Evolutionary conservation across 306 rosid genomes (phyloP).

Genomic region (Cucumis melo): DNA sequence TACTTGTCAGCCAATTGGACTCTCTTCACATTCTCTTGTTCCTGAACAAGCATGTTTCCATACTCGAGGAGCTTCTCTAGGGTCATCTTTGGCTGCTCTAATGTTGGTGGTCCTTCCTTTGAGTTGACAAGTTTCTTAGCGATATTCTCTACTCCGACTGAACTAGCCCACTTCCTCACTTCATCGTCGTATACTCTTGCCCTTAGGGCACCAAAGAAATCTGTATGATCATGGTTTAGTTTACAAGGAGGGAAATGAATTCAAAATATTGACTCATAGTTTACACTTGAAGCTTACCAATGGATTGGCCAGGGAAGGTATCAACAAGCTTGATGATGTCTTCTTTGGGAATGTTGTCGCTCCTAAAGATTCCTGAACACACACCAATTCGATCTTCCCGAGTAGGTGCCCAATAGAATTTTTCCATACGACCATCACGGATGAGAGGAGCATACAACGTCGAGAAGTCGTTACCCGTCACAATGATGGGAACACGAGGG

Average conservation of each 20-base stretch:
- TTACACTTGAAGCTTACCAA: constrained; percentile 26
- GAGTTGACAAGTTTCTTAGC: constrained; percentile 73
- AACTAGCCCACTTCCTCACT: constrained; percentile 52
- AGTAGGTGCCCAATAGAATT: constrained; percentile 73
- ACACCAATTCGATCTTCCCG: constrained; percentile 59
- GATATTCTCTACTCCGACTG: constrained; percentile 28
- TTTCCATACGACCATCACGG: constrained; percentile 84
- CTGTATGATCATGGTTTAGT: constrained; percentile 14
- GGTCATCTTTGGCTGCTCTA: constrained; percentile 53
- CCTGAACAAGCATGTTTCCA: constrained; percentile 64
- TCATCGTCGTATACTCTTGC: constrained; percentile 67
- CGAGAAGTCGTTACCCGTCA: constrained; percentile 74
- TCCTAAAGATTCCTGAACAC: constrained; percentile 50
- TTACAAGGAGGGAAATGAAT: background rate
- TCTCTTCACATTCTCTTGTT: constrained; percentile 73
- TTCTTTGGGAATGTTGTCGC: constrained; percentile 20
- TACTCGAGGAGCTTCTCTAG: constrained; percentile 44
- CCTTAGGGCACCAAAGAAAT: constrained; percentile 69
- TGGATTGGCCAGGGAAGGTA: constrained; percentile 70
- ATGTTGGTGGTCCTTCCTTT: constrained; percentile 57
- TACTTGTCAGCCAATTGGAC: constrained; percentile 71
- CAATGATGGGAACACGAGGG: constrained; percentile 59
- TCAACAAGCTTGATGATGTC: constrained; percentile 51
- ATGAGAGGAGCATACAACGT: constrained; percentile 72
- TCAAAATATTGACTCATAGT: background rate